These are phyloP conservation scores for Theobroma grandiflorum DNA, from an alignment of 441 rosid genomes.

Conservation along the genomic window DNA sequence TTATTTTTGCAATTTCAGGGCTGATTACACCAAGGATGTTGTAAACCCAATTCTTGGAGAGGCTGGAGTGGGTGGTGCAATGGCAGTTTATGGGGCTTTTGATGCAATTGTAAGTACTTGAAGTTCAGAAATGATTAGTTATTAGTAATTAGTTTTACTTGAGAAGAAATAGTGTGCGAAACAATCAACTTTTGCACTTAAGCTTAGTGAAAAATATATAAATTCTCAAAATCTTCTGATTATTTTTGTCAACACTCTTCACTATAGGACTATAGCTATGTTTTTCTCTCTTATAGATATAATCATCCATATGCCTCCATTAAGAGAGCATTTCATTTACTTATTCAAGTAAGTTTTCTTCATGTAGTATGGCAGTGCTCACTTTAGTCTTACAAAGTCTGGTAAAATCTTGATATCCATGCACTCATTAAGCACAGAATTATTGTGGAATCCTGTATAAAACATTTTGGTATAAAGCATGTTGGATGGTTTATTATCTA, in stretches of 20 bases:
- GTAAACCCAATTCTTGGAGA: slow-evolving; percentile 85
- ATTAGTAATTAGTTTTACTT: slow-evolving; percentile 16
- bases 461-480: neutral
- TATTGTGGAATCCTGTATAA: neutral
- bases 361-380: neutral
- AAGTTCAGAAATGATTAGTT: slow-evolving; percentile 5
- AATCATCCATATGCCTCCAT: neutral
- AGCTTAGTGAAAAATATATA: neutral
- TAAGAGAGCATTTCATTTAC: neutral
- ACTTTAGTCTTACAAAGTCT: neutral
- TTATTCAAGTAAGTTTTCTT: slow-evolving; percentile 2
- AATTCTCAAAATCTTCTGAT: neutral
- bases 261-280: neutral
- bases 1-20: slow-evolving; percentile 52
- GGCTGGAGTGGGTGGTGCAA: slow-evolving; percentile 88
- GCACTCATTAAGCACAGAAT: neutral
- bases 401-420: neutral
- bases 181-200: neutral
- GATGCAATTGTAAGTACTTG: slow-evolving; percentile 79
- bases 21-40: slow-evolving; percentile 85
- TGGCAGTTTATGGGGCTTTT: slow-evolving; percentile 95
- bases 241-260: neutral
- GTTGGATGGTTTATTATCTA: slow-evolving; percentile 1
- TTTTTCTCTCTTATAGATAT: neutral
- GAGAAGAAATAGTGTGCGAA: neutral